These are phyloP conservation scores for Penicillium maclennaniae DNA, from an alignment of 495 filamentous ascomycete genomes.

Conservation along the genomic window DNA sequence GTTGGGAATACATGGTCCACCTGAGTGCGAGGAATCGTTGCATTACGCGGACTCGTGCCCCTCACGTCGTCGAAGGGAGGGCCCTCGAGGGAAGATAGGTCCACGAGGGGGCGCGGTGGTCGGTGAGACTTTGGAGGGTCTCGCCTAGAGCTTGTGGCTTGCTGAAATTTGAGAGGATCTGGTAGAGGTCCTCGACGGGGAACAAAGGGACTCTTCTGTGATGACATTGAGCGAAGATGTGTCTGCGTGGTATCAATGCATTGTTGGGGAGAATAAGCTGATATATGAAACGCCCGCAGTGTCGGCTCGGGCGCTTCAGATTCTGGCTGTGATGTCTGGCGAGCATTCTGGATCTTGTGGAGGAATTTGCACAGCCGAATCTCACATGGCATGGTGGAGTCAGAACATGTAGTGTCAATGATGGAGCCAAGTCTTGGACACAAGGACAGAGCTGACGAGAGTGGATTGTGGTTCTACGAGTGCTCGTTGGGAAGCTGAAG, in stretches of 20 bases:
- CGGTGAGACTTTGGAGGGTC: background rate
- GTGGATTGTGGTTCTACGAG: conserved; percentile 8
- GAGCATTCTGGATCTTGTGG: background rate
- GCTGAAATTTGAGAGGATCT: background rate
- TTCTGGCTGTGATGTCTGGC: background rate
- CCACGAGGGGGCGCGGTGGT: conserved; percentile 16
- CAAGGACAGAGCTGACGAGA: conserved; percentile 6
- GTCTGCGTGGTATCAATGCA: background rate
- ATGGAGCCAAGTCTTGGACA: background rate
- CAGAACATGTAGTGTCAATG: background rate
- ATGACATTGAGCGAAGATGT: background rate
- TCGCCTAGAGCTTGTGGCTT: background rate
- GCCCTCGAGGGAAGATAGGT: conserved; percentile 40
- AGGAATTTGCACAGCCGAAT: conserved; percentile 1
- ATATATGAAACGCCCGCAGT: background rate
- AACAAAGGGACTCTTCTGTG: background rate
- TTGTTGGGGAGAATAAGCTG: background rate
- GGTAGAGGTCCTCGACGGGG: background rate
- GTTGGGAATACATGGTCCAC: conserved; percentile 10
- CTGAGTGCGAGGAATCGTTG: conserved; percentile 1
- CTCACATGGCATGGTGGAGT: background rate
- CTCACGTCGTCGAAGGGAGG: conserved; percentile 27
- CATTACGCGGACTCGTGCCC: conserved; percentile 1
- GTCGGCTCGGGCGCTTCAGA: background rate
- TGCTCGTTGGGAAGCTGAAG: no score